A percentile compares a stretch with the other conserved stretches of the same genome.
Conservation (phyloP, 2,329 filamentous ascomycete species). For the Raffaelea arxii region DNA sequence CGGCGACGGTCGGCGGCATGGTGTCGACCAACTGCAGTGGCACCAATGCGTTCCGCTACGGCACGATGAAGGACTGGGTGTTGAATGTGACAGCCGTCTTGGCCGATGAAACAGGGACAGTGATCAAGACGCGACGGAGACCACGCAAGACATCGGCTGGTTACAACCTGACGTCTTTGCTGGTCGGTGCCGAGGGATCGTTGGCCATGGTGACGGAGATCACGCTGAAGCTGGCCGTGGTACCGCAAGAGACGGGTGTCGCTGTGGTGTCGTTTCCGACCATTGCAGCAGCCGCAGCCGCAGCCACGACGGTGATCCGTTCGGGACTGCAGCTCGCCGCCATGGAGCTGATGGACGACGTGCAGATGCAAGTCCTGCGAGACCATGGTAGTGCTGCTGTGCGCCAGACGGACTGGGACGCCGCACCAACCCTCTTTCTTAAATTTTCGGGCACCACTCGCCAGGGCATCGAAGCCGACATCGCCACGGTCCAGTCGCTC, state of each 20-base stretch:
- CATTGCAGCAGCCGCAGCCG: constrained; percentile 51
- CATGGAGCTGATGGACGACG: constrained; percentile 3
- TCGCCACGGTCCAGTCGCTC: constrained; percentile 15
- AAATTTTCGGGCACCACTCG: constrained; percentile 63
- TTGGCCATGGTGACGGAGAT: constrained; percentile 32
- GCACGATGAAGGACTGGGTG: constrained; percentile 70
- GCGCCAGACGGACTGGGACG: constrained; percentile 52
- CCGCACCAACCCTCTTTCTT: constrained; percentile 63
- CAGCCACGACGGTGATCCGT: constrained; percentile 54
- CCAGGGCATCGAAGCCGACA: constrained; percentile 47
- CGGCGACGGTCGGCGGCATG: constrained; percentile 78
- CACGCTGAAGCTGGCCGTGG: constrained; percentile 53
- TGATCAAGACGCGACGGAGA: constrained; percentile 46
- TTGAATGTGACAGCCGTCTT: constrained; percentile 48
- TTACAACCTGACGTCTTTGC: constrained; percentile 60
- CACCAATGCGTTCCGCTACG: constrained; percentile 54
- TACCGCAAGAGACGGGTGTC: constrained; percentile 54
- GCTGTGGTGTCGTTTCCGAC: constrained; percentile 52
- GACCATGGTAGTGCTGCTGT: not conserved
- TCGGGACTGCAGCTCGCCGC: constrained; percentile 1
- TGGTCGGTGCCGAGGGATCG: constrained; percentile 63
- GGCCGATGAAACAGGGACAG: constrained; percentile 53
- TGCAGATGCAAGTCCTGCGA: constrained; percentile 1
- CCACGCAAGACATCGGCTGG: constrained; percentile 62
- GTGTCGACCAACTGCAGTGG: constrained; percentile 56